Base-by-base conservation (phyloP, 371 early-diverging fungal genomes). In the Saksenaea vasiformis region DNA sequence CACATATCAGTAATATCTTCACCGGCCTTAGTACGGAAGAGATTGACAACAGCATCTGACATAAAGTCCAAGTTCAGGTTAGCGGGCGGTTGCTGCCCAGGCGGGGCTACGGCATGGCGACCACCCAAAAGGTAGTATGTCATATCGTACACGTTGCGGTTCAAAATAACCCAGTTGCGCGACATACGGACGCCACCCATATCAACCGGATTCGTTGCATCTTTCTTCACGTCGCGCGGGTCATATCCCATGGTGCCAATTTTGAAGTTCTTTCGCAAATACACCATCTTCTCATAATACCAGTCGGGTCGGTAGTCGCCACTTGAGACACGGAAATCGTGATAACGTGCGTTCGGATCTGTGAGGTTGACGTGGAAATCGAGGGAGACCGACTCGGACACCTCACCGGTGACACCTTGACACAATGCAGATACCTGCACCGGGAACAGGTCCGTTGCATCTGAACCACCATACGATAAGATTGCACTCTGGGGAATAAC, bases 371-470 rank as follows among this genome's bases (percentile, higher is more conserved):
- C 31, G 24, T 66, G 62, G 47, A 58, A 73, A 57, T 73, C 68
- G 43, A 73, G 60, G 3, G 58, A 58, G 2, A 74, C 67, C 31
- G 56, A 59, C 3, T 47, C 56, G 1, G 70, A 68, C 1, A 74
- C 71, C 22, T 53, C 17, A 27, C 71, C 74, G 1, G 62, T 66
- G 17, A 56, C 59, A 13, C 74, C 74, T 24, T 69, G 60, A 55
- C 74, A 74, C 13, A 74, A 27, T 0, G 70, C 74, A 3, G 74
- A 88, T 9, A 89, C 80, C 72, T 90, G 91, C 14, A 90, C 76
- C 13, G 91, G 91, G 79, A 91, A 91, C 60, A 85, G 74, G 64
- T 70, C 71, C 14, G 85, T 80, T 27, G 87, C 69, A 70, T 90
- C 90, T 53, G 69, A 71, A 35, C 90, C 90, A 15, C 78, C 84